A percentile compares a stretch with the other conserved stretches of the same genome.
phyloP scores from a whole-genome alignment of 164 flowering plant species.

The Stephania japonica region DNA sequence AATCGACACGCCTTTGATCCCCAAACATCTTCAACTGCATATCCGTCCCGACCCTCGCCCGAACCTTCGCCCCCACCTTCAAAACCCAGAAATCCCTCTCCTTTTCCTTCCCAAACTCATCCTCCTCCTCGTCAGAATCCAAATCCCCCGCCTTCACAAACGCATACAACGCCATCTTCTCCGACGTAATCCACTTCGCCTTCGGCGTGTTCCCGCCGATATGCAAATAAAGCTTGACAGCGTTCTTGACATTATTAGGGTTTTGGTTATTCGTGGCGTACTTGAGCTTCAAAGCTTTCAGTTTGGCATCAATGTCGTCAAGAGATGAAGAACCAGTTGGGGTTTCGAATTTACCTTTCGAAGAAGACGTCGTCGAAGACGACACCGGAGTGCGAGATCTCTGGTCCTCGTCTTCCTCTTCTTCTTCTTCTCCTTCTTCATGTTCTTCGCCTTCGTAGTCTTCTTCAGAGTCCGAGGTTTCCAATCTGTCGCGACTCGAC shows the following conservation, averaged over 20 bases:
- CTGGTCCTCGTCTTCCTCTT: not conserved
- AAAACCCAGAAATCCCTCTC: constrained; percentile 46
- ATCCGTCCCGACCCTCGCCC: constrained; percentile 33
- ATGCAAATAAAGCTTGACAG: constrained; percentile 66
- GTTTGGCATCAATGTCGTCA: constrained; percentile 69
- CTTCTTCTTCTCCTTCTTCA: constrained; percentile 21
- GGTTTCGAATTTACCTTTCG: constrained; percentile 21
- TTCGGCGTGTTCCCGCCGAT: constrained; percentile 59
- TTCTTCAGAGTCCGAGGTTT: constrained; percentile 9
- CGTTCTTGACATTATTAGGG: constrained; percentile 35
- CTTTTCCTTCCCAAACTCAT: constrained; percentile 21
- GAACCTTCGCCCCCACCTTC: constrained; percentile 46
- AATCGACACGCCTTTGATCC: constrained; percentile 68
- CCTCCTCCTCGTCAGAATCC: constrained; percentile 30
- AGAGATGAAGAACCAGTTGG: constrained; percentile 33
- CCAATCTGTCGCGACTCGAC: constrained; percentile 7
- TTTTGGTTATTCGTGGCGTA: constrained; percentile 27
- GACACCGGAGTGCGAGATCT: not conserved
- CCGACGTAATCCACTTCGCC: constrained; percentile 72
- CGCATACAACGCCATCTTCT: constrained; percentile 51
- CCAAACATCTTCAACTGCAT: constrained; percentile 60
- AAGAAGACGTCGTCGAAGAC: not conserved
- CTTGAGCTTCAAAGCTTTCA: constrained; percentile 64
- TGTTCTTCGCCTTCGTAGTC: constrained; percentile 20
- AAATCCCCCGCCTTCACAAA: constrained; percentile 35